Percentiles rank a stretch among this genome's conserved stretches.
These are phyloP conservation scores for Leishmania lainsoni DNA, from an alignment of 208 protist genomes.

Conservation along the genomic window DNA sequence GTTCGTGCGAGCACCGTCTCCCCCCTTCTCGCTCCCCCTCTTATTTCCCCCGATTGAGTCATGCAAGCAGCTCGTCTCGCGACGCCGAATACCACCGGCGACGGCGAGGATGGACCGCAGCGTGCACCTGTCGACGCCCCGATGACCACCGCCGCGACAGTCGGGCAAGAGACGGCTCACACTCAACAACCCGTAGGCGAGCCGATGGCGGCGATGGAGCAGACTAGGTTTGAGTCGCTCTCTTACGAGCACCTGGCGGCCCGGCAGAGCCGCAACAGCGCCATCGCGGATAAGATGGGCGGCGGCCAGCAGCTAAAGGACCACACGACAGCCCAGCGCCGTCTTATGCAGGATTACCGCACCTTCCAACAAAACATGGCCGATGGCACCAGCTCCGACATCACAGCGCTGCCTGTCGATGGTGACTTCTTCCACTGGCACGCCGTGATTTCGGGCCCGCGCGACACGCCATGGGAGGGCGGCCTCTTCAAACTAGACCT, in stretches of 20 bases:
- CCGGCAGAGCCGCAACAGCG: conserved; percentile 26
- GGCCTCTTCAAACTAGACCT: conserved; percentile 87
- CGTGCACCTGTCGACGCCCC: background rate
- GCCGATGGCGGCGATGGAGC: background rate
- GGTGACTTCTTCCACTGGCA: conserved; percentile 86
- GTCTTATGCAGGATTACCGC: conserved; percentile 77
- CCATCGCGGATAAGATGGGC: conserved; percentile 34
- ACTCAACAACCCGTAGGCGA: background rate
- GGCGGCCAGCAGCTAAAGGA: conserved; percentile 35
- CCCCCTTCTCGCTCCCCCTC: too few species aligned
- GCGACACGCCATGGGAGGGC: conserved; percentile 84
- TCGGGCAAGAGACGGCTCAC: background rate
- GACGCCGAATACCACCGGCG: background rate
- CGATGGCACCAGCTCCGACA: conserved; percentile 39
- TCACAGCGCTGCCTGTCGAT: conserved; percentile 71
- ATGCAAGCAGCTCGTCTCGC: conserved; percentile 8
- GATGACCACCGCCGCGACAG: background rate
- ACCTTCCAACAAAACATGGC: conserved; percentile 45
- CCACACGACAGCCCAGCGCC: conserved; percentile 48
- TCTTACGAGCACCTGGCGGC: background rate
- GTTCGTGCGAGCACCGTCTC: background rate
- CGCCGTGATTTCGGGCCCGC: conserved; percentile 83
- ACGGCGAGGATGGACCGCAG: background rate
- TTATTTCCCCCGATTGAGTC: background rate
- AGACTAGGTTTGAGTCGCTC: background rate